Evolutionary conservation across 495 filamentous ascomycete species (phyloP).

Genomic region (Penicillium pulvis): DNA sequence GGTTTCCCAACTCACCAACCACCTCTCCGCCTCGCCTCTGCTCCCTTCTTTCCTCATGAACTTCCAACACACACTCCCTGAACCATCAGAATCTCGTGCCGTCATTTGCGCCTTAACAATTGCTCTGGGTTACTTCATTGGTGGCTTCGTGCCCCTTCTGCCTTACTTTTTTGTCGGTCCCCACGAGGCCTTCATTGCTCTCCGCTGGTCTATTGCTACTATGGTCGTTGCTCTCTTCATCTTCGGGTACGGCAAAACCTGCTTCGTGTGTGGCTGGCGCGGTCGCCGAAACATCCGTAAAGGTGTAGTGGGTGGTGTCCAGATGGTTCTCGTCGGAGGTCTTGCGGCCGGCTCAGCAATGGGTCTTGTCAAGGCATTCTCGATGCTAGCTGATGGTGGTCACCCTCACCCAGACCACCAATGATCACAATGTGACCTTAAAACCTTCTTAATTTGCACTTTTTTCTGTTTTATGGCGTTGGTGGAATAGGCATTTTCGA

Average conservation of each 20-base stretch:
- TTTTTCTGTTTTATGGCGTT: constrained; percentile 14
- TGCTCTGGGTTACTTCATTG: constrained; percentile 71
- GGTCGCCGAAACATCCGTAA: constrained; percentile 40
- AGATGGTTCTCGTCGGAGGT: constrained; percentile 69
- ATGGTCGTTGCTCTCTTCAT: constrained; percentile 70
- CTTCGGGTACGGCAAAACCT: constrained; percentile 75
- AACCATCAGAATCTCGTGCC: constrained; percentile 53
- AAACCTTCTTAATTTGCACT: neutral
- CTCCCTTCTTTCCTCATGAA: constrained; percentile 59
- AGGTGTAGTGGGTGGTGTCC: constrained; percentile 50
- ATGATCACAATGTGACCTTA: neutral
- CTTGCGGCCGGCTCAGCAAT: constrained; percentile 67
- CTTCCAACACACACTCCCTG: constrained; percentile 56
- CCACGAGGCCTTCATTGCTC: constrained; percentile 56
- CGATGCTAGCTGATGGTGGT: constrained; percentile 35
- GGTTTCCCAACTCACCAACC: constrained; percentile 45
- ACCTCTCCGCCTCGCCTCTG: constrained; percentile 49
- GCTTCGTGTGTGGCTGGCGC: constrained; percentile 46
- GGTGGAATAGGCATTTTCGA: constrained; percentile 4
- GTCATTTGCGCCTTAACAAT: constrained; percentile 66
- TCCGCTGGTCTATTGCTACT: constrained; percentile 68
- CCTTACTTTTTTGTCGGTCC: constrained; percentile 73
- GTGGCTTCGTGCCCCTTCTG: constrained; percentile 71
- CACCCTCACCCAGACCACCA: constrained; percentile 16
- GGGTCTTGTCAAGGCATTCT: constrained; percentile 62